These are phyloP conservation scores for Theobroma grandiflorum DNA, from an alignment of 441 rosid genomes.

Conservation along the genomic window DNA sequence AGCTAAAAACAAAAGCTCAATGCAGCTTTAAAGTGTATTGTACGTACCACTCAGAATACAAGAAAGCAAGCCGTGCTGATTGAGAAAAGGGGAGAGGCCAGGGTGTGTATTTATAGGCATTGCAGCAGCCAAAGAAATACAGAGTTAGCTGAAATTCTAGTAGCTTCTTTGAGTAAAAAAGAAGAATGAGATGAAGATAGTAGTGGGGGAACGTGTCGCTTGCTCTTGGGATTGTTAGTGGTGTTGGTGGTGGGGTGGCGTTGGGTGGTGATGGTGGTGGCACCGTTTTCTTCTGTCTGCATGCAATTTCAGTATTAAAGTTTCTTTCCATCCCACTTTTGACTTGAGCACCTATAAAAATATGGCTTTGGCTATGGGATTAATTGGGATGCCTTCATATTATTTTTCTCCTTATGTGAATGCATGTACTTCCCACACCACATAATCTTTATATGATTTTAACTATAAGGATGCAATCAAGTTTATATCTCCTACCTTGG, in stretches of 20 bases:
- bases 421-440: too few species aligned
- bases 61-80: background rate
- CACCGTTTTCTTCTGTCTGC: conserved; percentile 21
- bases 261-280: conserved; percentile 24
- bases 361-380: background rate
- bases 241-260: conserved; percentile 30
- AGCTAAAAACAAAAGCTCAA: background rate
- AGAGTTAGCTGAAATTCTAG: conserved; percentile 31
- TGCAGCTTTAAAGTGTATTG: background rate
- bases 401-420: background rate
- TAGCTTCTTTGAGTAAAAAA: conserved; percentile 28
- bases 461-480: too few species aligned
- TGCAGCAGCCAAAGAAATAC: background rate
- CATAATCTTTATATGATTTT: too few species aligned
- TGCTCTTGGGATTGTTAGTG: conserved; percentile 24
- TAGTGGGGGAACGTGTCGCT: conserved; percentile 23
- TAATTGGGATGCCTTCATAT: background rate
- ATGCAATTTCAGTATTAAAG: conserved; percentile 23
- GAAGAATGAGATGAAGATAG: background rate
- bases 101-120: conserved; percentile 43
- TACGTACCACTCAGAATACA: background rate
- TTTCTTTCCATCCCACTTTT: conserved; percentile 32
- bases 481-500: too few species aligned
- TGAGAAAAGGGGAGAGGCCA: conserved; percentile 26
- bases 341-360: conserved; percentile 27